A percentile compares a stretch with the other conserved stretches of the same genome.
Conservation (phyloP, 345 rosid species). For the Eucalyptus regnans region DNA sequence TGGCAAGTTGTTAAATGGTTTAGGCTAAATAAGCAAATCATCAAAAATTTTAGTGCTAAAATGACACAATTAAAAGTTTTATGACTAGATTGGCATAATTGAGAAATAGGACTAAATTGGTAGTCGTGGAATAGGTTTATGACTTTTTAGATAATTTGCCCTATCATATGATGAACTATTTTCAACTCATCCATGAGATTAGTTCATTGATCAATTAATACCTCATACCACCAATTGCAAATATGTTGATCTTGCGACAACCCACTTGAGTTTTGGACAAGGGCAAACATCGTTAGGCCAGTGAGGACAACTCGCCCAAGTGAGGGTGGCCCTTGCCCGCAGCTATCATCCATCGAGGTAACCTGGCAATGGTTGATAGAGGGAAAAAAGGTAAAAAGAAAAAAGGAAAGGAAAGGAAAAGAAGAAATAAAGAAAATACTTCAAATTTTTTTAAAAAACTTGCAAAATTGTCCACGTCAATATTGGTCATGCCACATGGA, state of each 20-base stretch:
- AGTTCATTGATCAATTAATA: background rate
- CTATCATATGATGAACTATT: background rate
- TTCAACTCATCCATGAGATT: background rate
- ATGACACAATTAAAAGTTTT: background rate
- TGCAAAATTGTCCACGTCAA: no score
- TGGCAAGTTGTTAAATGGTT: no score
- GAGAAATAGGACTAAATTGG: background rate
- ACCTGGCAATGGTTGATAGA: background rate
- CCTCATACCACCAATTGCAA: background rate
- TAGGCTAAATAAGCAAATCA: no score
- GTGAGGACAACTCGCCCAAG: background rate
- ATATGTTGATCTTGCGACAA: background rate
- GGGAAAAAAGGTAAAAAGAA: background rate
- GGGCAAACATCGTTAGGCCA: background rate
- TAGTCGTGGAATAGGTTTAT: background rate
- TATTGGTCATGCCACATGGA: rapidly evolving
- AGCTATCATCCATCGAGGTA: background rate
- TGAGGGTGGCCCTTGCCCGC: background rate
- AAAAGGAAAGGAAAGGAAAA: background rate
- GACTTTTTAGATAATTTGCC: background rate
- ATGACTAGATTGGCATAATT: background rate
- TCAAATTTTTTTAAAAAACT: rapidly evolving
- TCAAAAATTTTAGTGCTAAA: no score
- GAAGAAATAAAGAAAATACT: background rate
- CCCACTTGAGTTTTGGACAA: background rate